These are phyloP conservation scores for Mortierella alpina DNA, from an alignment of 192 early-diverging fungal genomes.

Conservation along the genomic window DNA sequence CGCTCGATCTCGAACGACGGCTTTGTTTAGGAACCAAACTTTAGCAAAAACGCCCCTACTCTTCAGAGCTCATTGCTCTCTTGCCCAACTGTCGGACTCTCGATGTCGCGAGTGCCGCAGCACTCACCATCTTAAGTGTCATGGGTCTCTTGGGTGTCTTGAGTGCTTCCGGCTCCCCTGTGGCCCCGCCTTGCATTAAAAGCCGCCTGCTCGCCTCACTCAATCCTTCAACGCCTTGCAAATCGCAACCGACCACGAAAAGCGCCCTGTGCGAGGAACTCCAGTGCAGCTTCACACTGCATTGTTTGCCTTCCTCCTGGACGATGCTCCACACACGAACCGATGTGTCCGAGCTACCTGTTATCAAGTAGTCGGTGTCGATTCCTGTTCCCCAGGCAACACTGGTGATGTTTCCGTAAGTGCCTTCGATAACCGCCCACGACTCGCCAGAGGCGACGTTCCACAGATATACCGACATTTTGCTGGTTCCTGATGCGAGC, in stretches of 20 bases:
- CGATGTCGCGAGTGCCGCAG: not conserved
- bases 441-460: no score
- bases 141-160: not conserved
- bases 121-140: not conserved
- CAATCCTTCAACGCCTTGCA: not conserved
- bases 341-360: not conserved
- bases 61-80: no score
- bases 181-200: not conserved
- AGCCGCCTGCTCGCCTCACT: not conserved
- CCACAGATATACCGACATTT: no score
- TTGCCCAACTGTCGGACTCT: no score
- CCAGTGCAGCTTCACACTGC: not conserved
- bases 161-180: not conserved
- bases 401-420: no score
- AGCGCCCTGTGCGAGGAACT: not conserved
- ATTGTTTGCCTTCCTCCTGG: not conserved
- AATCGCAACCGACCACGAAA: not conserved
- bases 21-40: no score
- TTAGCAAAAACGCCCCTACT: no score
- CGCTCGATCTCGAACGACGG: no score
- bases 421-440: no score
- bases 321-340: not conserved
- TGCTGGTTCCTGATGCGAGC: no score
- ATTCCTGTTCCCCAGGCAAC: not conserved
- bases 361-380: not conserved